A percentile compares a stretch with the other conserved stretches of the same genome.
phyloP scores from a whole-genome alignment of 148 eudicot genomes.

The Rhododendron mucronatum region DNA sequence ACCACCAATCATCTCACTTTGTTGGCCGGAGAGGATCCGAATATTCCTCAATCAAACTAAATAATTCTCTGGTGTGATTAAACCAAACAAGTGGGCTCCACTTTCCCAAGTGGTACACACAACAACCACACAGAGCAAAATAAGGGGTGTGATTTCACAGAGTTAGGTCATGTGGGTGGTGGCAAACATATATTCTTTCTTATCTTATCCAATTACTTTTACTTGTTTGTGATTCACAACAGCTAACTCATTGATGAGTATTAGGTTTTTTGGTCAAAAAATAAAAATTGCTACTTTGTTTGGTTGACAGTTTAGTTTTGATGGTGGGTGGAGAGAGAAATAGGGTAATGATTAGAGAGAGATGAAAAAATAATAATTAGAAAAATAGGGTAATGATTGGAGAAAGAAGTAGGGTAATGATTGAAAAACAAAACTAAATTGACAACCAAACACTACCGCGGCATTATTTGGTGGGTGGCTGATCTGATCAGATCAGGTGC shows the following conservation, averaged over 20 bases:
- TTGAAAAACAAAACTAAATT: too few species aligned
- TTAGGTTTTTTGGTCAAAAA: neutral
- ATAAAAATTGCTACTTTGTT: too few species aligned
- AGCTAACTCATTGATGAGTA: neutral
- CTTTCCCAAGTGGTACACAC: neutral
- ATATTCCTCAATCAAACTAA: too few species aligned
- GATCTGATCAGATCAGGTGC: neutral
- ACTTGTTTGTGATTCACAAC: neutral
- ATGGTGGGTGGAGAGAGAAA: too few species aligned
- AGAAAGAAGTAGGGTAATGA: too few species aligned
- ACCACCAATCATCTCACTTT: too few species aligned
- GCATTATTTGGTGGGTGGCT: neutral
- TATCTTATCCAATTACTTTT: neutral
- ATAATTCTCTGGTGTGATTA: neutral
- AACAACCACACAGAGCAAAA: neutral
- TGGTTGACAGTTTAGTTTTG: too few species aligned
- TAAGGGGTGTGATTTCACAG: neutral
- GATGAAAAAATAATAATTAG: too few species aligned
- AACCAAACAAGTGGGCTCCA: neutral
- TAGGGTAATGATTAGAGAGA: too few species aligned
- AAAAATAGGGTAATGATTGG: too few species aligned
- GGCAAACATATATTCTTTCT: neutral
- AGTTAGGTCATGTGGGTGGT: slow-evolving; percentile 1
- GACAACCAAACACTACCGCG: too few species aligned
- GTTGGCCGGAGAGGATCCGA: too few species aligned